phyloP scores from a whole-genome alignment of 345 rosid genomes.

The Euclidium syriacum region DNA sequence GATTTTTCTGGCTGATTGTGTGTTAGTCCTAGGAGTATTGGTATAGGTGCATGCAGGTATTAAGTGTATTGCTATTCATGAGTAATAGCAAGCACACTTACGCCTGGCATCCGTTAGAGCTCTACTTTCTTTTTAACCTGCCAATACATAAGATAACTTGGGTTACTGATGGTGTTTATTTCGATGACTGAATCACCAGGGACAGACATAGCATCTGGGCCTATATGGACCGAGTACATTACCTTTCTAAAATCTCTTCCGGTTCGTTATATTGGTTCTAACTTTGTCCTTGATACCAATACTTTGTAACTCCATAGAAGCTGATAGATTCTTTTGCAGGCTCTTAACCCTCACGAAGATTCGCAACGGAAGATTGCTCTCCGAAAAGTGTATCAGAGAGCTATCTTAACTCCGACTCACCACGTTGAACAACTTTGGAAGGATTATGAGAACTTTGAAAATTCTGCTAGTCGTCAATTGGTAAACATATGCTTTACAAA shows the following conservation, averaged over 20 bases:
- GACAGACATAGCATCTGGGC: conserved; percentile 85
- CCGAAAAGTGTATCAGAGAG: conserved; percentile 80
- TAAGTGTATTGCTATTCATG: conserved; percentile 1
- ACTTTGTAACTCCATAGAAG: not conserved
- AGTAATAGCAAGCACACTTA: not conserved
- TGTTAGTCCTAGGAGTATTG: not conserved
- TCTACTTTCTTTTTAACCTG: conserved; percentile 1
- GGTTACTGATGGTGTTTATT: conserved; percentile 20
- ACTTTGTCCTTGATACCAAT: not conserved
- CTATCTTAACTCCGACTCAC: conserved; percentile 83
- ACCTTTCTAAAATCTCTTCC: conserved; percentile 73
- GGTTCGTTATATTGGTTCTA: conserved; percentile 46
- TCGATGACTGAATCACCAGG: conserved; percentile 50
- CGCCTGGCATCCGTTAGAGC: not conserved
- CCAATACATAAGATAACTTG: not conserved
- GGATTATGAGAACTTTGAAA: conserved; percentile 91
- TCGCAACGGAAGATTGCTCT: conserved; percentile 72
- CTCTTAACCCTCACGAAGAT: conserved; percentile 65
- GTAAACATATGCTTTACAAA: conserved; percentile 36
- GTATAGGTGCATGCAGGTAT: conserved; percentile 2
- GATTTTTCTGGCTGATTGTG: not conserved
- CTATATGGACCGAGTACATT: conserved; percentile 90
- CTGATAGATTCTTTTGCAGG: conserved; percentile 44
- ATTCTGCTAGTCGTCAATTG: conserved; percentile 89
- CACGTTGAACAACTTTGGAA: conserved; percentile 95